These are phyloP conservation scores for Trypanosoma theileri DNA, from an alignment of 208 protist species.

Conservation along the genomic window DNA sequence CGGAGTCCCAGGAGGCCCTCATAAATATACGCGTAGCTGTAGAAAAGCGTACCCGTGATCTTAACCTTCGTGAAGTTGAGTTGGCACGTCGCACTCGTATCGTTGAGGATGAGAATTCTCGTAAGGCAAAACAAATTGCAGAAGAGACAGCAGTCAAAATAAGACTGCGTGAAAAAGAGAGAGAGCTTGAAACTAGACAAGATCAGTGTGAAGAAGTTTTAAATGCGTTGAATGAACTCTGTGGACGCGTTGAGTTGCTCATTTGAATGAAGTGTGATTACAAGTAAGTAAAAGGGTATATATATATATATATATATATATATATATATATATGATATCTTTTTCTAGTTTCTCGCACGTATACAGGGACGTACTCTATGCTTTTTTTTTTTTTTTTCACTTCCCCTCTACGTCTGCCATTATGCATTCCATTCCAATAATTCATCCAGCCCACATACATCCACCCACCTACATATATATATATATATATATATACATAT, in stretches of 20 bases:
- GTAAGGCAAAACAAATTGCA: background rate
- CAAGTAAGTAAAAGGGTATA: no score
- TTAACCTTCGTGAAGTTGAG: constrained; percentile 17
- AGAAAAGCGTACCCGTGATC: constrained; percentile 13
- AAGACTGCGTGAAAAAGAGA: constrained; percentile 2
- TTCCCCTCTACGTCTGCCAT: no score
- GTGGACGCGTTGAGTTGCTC: background rate
- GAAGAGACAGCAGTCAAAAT: background rate
- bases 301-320: no score
- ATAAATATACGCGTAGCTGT: constrained; percentile 2
- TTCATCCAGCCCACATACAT: no score
- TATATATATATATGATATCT: no score
- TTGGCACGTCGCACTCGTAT: constrained; percentile 2
- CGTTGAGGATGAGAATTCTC: background rate
- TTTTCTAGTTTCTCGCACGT: no score
- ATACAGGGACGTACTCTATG: no score
- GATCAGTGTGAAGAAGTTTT: constrained; percentile 6
- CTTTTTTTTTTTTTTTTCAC: no score
- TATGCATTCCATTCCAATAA: no score
- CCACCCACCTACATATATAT: background rate
- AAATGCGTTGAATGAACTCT: constrained; percentile 3
- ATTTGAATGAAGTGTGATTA: background rate
- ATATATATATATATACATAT: background rate
- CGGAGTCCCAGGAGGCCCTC: background rate
- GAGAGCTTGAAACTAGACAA: background rate